These are phyloP conservation scores for Lachancea fermentati DNA, from an alignment of 805 yeast genomes.

Conservation along the genomic window DNA sequence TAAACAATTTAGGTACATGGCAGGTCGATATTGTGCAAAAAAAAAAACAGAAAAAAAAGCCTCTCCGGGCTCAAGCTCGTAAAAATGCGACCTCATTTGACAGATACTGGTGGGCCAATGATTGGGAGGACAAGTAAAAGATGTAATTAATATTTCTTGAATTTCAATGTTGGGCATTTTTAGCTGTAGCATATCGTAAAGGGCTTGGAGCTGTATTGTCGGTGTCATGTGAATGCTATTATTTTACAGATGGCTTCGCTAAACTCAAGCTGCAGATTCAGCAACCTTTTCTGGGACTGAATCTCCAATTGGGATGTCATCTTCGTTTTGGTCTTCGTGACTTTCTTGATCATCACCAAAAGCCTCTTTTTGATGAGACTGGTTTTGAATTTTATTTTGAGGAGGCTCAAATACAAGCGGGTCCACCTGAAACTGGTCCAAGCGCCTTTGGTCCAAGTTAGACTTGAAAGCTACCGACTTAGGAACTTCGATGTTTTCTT, in stretches of 20 bases:
- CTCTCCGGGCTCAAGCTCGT: not conserved
- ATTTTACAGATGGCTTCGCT: not conserved
- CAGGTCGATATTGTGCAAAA: not conserved
- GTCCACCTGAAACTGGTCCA: slow-evolving; percentile 22
- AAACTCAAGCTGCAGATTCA: not conserved
- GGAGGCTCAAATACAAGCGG: slow-evolving; percentile 8
- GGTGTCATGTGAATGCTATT: not conserved
- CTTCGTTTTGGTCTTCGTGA: slow-evolving; percentile 2
- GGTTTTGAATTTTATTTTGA: not conserved
- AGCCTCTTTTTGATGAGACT: slow-evolving; percentile 3
- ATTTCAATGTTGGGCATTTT: not conserved
- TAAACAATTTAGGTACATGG: slow-evolving; percentile 4
- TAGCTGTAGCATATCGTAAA: not conserved
- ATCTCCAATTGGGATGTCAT: too few relatives aligned
- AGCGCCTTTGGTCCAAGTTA: not conserved
- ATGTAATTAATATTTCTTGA: too few relatives aligned
- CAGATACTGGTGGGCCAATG: not conserved
- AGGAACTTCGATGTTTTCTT: not conserved
- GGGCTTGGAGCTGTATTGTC: not conserved
- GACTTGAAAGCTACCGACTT: not conserved
- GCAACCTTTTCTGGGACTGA: not conserved
- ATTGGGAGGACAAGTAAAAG: not conserved
- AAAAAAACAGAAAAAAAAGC: too few relatives aligned
- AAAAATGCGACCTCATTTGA: not conserved
- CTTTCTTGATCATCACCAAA: slow-evolving; percentile 6